These are phyloP conservation scores for Sordaria brevicollis DNA, from an alignment of 495 filamentous ascomycete genomes.

Conservation along the genomic window DNA sequence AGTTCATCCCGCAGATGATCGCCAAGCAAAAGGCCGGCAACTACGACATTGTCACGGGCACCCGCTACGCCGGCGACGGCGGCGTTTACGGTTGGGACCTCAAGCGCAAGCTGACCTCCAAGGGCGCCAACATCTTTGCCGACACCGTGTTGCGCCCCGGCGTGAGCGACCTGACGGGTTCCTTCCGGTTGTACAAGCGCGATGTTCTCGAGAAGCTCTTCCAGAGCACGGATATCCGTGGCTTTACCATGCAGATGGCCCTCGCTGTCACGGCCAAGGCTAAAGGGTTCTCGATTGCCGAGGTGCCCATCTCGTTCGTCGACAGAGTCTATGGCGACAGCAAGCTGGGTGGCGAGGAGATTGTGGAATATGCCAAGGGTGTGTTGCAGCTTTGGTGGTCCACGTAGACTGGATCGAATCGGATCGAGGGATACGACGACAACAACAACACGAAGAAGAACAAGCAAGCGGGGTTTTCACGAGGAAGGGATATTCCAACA, in stretches of 20 bases:
- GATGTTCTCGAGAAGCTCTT: slow-evolving; percentile 83
- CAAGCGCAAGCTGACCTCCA: slow-evolving; percentile 85
- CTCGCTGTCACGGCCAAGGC: slow-evolving; percentile 76
- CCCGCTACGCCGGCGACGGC: slow-evolving; percentile 79
- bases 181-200: slow-evolving; percentile 91
- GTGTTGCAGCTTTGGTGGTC: slow-evolving; percentile 71
- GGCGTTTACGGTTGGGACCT: slow-evolving; percentile 97
- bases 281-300: slow-evolving; percentile 80
- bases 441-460: too few relatives aligned
- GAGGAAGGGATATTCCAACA: background rate
- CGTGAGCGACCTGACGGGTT: slow-evolving; percentile 93
- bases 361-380: slow-evolving; percentile 95
- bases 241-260: slow-evolving; percentile 99
- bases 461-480: background rate
- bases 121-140: slow-evolving; percentile 90
- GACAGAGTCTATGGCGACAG: slow-evolving; percentile 92
- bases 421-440: background rate
- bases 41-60: slow-evolving; percentile 95
- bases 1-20: slow-evolving; percentile 90
- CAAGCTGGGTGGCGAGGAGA: slow-evolving; percentile 90
- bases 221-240: slow-evolving; percentile 78
- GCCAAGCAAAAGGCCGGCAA: slow-evolving; percentile 53
- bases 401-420: slow-evolving; percentile 41
- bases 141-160: slow-evolving; percentile 89
- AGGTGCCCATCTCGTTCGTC: slow-evolving; percentile 93